Conservation (phyloP, 129 eudicot species). For the Helianthus tuberosus region DNA sequence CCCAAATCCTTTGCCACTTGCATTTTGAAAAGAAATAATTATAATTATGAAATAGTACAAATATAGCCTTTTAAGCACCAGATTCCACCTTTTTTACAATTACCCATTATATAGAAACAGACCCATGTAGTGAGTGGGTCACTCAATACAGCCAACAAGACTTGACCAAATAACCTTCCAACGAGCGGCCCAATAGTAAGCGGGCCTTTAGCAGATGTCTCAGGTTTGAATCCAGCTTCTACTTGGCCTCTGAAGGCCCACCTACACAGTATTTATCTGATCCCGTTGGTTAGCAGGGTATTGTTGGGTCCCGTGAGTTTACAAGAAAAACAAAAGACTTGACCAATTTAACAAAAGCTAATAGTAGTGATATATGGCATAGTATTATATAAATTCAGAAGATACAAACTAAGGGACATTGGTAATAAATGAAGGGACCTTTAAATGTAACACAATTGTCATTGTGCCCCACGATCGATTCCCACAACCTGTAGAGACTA, state of each 20-base stretch:
- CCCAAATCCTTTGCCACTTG: background rate
- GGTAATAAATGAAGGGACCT: constrained; percentile 34
- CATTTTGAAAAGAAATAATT: background rate
- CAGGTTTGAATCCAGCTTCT: too few species aligned
- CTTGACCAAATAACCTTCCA: background rate
- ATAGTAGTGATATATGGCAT: background rate
- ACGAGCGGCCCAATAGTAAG: too few species aligned
- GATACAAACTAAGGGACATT: constrained; percentile 18
- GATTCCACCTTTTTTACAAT: constrained; percentile 21
- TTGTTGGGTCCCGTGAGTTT: too few species aligned
- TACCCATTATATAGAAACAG: background rate
- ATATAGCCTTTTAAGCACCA: constrained; percentile 29
- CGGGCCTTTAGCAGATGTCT: too few species aligned
- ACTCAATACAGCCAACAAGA: constrained; percentile 25
- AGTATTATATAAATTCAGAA: background rate
- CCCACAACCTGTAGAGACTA: constrained; percentile 27
- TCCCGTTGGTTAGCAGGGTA: too few species aligned
- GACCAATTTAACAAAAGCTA: background rate
- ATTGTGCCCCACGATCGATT: constrained; percentile 29
- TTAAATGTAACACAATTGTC: constrained; percentile 21
- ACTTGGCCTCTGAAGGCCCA: too few species aligned
- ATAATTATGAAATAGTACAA: background rate
- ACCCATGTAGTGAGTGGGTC: constrained; percentile 3
- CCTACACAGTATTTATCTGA: too few species aligned
- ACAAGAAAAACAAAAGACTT: too few species aligned